Evolutionary conservation across 257 asterid genomes (phyloP).

Genomic region (Plantago major): DNA sequence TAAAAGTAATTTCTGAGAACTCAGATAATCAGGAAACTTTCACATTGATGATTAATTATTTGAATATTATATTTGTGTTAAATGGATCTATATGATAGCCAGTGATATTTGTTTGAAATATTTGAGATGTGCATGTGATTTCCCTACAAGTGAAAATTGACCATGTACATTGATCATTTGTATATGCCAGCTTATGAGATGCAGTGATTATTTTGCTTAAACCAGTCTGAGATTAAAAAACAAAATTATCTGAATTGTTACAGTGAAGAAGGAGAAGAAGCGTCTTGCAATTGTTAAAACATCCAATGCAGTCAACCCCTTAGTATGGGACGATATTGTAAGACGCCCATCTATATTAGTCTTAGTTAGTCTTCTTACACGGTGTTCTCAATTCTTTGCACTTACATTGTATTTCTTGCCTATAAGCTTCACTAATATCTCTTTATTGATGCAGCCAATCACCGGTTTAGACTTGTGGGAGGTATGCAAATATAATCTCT

Average conservation of each 20-base stretch:
- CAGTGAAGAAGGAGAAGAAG: conserved; percentile 87
- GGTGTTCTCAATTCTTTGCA: background rate
- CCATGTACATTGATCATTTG: background rate
- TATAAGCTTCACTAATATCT: conserved; percentile 20
- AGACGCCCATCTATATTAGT: conserved; percentile 16
- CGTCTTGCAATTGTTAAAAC: conserved; percentile 60
- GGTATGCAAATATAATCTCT: conserved; percentile 26
- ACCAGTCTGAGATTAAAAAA: conserved; percentile 10
- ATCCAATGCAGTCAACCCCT: conserved; percentile 50
- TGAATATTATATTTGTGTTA: background rate
- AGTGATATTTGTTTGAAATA: conserved; percentile 1
- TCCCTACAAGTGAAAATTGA: background rate
- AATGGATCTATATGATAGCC: background rate
- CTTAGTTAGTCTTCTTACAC: too few relatives aligned
- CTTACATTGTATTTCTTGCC: background rate
- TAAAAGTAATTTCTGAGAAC: background rate
- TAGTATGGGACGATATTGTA: conserved; percentile 60
- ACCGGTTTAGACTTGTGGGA: conserved; percentile 63
- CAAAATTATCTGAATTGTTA: conserved; percentile 20
- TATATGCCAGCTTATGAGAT: conserved; percentile 1
- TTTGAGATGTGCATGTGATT: background rate
- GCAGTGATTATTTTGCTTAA: background rate
- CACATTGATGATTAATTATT: background rate
- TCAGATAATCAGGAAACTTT: conserved; percentile 4
- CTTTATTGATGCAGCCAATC: conserved; percentile 47